Conservation (phyloP, 2,329 filamentous ascomycete genomes). For the Tolypocladium guangdongense region DNA sequence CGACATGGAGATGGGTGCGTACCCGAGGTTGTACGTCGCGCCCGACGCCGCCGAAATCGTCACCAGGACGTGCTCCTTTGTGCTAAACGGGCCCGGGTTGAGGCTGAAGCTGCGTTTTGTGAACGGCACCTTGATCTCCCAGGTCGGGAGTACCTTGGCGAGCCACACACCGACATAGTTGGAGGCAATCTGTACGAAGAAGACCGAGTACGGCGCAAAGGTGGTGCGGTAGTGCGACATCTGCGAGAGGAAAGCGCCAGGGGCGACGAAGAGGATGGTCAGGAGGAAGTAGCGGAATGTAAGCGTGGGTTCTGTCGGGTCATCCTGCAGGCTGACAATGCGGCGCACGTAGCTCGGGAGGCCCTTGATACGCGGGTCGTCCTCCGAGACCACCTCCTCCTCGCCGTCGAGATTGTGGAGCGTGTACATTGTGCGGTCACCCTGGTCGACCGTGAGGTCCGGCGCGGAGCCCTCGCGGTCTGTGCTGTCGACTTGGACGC, state of each 20-base stretch:
- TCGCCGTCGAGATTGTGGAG: slow-evolving; percentile 10
- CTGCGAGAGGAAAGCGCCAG: slow-evolving; percentile 46
- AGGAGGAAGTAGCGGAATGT: slow-evolving; percentile 51
- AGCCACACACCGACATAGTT: slow-evolving; percentile 44
- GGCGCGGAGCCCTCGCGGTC: background rate
- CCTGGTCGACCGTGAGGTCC: slow-evolving; percentile 5
- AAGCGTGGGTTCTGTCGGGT: slow-evolving; percentile 41
- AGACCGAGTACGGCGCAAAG: slow-evolving; percentile 45
- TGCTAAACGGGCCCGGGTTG: slow-evolving; percentile 45
- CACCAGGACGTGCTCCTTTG: slow-evolving; percentile 47
- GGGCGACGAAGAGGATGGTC: slow-evolving; percentile 41
- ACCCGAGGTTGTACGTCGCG: slow-evolving; percentile 39
- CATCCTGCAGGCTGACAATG: slow-evolving; percentile 45
- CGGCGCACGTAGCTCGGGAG: slow-evolving; percentile 40
- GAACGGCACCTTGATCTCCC: slow-evolving; percentile 34
- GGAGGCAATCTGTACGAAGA: slow-evolving; percentile 49
- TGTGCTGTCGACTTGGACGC: background rate
- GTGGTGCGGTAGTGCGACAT: slow-evolving; percentile 48
- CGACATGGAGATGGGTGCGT: slow-evolving; percentile 39
- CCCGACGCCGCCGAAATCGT: slow-evolving; percentile 43
- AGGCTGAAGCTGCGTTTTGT: slow-evolving; percentile 37
- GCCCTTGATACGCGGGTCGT: slow-evolving; percentile 40
- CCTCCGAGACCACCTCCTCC: slow-evolving; percentile 24
- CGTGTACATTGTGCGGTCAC: slow-evolving; percentile 5
- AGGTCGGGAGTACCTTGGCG: slow-evolving; percentile 36